phyloP scores from a whole-genome alignment of 192 early-diverging fungal genomes.

The Backusella tuberculispora region DNA sequence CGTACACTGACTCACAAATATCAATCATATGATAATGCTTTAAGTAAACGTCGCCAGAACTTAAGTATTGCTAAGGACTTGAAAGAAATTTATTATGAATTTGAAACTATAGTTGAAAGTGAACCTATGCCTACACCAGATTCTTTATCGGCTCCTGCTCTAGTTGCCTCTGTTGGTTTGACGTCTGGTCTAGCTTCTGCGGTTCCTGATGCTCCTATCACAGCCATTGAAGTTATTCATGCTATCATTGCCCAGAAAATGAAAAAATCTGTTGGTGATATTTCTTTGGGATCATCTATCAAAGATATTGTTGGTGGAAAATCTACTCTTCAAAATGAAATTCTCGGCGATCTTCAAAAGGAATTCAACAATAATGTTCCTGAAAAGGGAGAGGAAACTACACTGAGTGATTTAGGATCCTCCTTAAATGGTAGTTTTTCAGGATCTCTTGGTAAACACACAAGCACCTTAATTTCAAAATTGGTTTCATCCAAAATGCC shows the following conservation, averaged over 20 bases:
- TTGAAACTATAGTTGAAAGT: slow-evolving; percentile 70
- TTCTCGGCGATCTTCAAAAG: slow-evolving; percentile 91
- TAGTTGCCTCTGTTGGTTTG: slow-evolving; percentile 36
- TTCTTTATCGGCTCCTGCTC: slow-evolving; percentile 46
- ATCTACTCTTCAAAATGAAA: slow-evolving; percentile 97
- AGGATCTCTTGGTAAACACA: slow-evolving; percentile 82
- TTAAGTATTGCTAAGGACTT: slow-evolving; percentile 88
- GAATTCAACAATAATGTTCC: slow-evolving; percentile 84
- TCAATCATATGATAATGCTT: slow-evolving; percentile 92
- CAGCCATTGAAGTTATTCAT: slow-evolving; percentile 81
- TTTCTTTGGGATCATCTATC: slow-evolving; percentile 78
- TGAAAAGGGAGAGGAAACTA: slow-evolving; percentile 91
- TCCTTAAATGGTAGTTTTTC: slow-evolving; percentile 61
- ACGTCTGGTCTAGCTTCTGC: slow-evolving; percentile 60
- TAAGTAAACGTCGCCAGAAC: slow-evolving; percentile 87
- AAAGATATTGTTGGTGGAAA: slow-evolving; percentile 96
- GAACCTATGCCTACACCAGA: slow-evolving; percentile 51
- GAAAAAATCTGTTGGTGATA: slow-evolving; percentile 76
- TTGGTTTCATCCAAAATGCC: slow-evolving; percentile 91
- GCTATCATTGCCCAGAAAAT: slow-evolving; percentile 90
- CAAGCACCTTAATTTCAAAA: slow-evolving; percentile 72
- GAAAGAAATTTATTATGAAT: slow-evolving; percentile 94
- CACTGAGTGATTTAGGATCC: slow-evolving; percentile 78
- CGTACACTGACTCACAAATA: slow-evolving; percentile 96
- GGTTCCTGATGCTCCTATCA: slow-evolving; percentile 77